Base-by-base conservation (phyloP, 2,329 filamentous ascomycete species). In the Tolypocladium guangdongense region DNA sequence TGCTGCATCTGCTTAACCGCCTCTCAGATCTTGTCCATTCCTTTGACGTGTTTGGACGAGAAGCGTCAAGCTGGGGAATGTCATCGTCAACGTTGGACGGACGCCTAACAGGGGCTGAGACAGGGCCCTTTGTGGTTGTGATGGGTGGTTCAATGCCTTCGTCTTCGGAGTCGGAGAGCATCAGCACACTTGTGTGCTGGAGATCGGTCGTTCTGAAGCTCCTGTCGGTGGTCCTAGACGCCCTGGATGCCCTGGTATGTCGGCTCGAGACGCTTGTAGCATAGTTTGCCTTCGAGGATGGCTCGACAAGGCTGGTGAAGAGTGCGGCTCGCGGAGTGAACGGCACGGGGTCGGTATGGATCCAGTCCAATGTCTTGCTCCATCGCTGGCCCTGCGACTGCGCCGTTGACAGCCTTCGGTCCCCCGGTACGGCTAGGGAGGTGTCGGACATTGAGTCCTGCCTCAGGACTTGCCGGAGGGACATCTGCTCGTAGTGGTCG, bases 401-500 rank as follows among this genome's bases (percentile, higher is more conserved):
- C 4, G 35, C 24, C 16, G 10, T 52, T 4, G 20, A 46, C 30
- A 20, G 5, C 37, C 8, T 46, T 1, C n/a, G n/a, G 11, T 49
- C 7, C 7, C 16, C n/a, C 4, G 37, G 16, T 22, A 37, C 43
- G 27, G 27, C 32, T 22, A 35, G 20, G 43, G 47, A 32, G 50
- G 7, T 16, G n/a, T 57, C 30, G 24, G 55, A 11, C 5, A 57
- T 56, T 7, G 56, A 53, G 14, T 61, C 58, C 30, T 64, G 59
- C 20, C 65, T 62, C 39, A 71, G 62, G 3, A 74, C 64, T 39
- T 76, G 65, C 16, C 73, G 73, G 54, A 78, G 75, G 0, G 77
- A 75, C 69, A 76, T 76, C 58, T 80, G 73, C 62, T 82, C 80
- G 59, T 83, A 82, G 59, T 82, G 78, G 53, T 79, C 70, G 59